These are phyloP conservation scores for Metschnikowia bowlesiae DNA, from an alignment of 805 yeast species.

Conservation along the genomic window DNA sequence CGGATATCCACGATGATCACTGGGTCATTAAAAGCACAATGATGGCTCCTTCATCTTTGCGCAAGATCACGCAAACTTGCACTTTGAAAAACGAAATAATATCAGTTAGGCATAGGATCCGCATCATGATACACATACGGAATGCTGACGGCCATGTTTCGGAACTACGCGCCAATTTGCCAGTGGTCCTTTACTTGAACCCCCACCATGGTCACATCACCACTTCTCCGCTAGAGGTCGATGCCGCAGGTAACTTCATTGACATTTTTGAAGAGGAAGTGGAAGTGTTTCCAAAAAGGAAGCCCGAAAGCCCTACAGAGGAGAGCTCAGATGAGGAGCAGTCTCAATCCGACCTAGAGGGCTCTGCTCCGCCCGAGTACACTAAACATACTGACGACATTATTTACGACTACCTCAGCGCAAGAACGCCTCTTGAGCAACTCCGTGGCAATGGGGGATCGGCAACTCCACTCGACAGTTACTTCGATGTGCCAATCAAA, in stretches of 20 bases:
- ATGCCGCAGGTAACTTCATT: constrained; percentile 24
- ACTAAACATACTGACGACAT: constrained; percentile 36
- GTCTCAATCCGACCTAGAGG: constrained; percentile 20
- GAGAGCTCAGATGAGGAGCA: constrained; percentile 7
- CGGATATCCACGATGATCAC: constrained; percentile 27
- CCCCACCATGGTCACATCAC: constrained; percentile 35
- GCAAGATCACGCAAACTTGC: constrained; percentile 42
- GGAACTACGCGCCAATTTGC: constrained; percentile 50
- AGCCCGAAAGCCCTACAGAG: constrained; percentile 9
- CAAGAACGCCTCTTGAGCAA: constrained; percentile 37
- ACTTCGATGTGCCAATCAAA: constrained; percentile 27
- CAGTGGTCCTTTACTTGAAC: constrained; percentile 41
- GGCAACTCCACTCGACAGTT: constrained; percentile 20
- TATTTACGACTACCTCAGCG: constrained; percentile 32
- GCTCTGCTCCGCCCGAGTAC: constrained; percentile 43
- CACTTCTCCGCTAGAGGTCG: constrained; percentile 32
- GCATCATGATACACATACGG: constrained; percentile 40
- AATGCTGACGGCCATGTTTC: constrained; percentile 49
- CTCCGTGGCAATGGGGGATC: constrained; percentile 20
- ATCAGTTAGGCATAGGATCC: constrained; percentile 43
- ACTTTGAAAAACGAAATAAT: constrained; percentile 36
- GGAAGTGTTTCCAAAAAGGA: constrained; percentile 24
- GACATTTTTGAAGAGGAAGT: constrained; percentile 24
- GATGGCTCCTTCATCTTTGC: constrained; percentile 37
- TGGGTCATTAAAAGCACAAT: constrained; percentile 44